Conservation (phyloP, 2,329 filamentous ascomycete species). For the Macrophomina phaseolina region DNA sequence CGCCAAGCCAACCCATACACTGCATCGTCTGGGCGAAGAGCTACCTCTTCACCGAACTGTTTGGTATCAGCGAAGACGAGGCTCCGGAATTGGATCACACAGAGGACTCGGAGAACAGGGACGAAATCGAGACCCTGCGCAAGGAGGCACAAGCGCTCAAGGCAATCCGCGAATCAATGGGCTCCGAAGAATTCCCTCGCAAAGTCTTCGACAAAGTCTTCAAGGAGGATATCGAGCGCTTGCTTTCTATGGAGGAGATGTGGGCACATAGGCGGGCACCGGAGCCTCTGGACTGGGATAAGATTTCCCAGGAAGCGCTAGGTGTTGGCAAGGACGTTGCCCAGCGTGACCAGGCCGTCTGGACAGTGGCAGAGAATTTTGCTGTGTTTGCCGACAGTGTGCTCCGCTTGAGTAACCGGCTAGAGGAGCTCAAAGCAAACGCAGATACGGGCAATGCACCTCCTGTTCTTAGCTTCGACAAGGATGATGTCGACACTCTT, state of each 20-base stretch:
- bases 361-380: slow-evolving; percentile 84
- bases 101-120: slow-evolving; percentile 79
- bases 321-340: slow-evolving; percentile 60
- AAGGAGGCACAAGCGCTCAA: slow-evolving; percentile 84
- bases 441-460: slow-evolving; percentile 53
- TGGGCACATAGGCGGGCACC: slow-evolving; percentile 86
- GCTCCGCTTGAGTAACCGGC: slow-evolving; percentile 73
- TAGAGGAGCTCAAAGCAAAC: slow-evolving; percentile 67
- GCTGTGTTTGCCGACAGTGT: slow-evolving; percentile 86
- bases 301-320: slow-evolving; percentile 60
- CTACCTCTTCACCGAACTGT: slow-evolving; percentile 93
- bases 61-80: slow-evolving; percentile 88
- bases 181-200: slow-evolving; percentile 75
- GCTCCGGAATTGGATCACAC: slow-evolving; percentile 78
- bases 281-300: slow-evolving; percentile 72
- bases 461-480: slow-evolving; percentile 85
- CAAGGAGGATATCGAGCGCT: slow-evolving; percentile 77
- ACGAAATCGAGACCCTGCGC: slow-evolving; percentile 86
- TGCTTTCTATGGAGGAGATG: slow-evolving; percentile 92
- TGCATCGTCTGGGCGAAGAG: slow-evolving; percentile 99
- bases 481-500: slow-evolving; percentile 92
- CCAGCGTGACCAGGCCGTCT: slow-evolving; percentile 73
- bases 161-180: slow-evolving; percentile 80
- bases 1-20: slow-evolving; percentile 93
- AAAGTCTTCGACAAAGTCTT: slow-evolving; percentile 95